Evolutionary conservation across 1,284 basidiomycete genomes (phyloP), one percentile per base, ranked within the genome.

Genomic region (Omphalotus olearius): DNA sequence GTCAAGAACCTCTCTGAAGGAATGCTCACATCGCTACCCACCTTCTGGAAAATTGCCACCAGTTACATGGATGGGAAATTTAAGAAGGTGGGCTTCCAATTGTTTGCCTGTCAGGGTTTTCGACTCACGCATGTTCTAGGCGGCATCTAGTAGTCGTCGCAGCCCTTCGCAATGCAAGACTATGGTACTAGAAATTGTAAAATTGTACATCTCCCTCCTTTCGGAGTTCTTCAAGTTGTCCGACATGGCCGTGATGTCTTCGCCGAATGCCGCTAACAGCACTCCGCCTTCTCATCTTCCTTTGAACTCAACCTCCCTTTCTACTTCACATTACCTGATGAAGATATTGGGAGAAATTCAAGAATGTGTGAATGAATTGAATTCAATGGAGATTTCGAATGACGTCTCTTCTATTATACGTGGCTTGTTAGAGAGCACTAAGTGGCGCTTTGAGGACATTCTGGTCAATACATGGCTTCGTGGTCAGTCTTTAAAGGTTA

Each of bases 11-110:
- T 88, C 23, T 88, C 85, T 1, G 88, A 90, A 64, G 74, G 73
- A 23, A 78, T 89, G 70, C 64, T 89, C 16, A 71, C 79, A 17
- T 80, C 86, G 1, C 75, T 99, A 42, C 93, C 95, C 2, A 92
- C 82, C 59, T 98, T 98, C 69, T 98, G 94, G 93, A 86, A 86
- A 60, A 91, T 99, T 40, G 88, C 91, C 1, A 92, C 85, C 67
- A 84, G 82, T 13, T 96, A 95, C 65, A 84, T 94, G 68, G 93
- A 97, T 41, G 95, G 94, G 3, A 91, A 88, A 66, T 93, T 90
- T 66, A 87, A 85, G 65, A 91, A 86, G 76, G 92, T 92, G 35
- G 6, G 20, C 44, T 26, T 4, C 26, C 42, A 35, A 28, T 7
- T 47, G 26, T 38, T 55, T 51, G 42, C 55, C 38, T 3, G 23